Percentiles rank a stretch among this genome's conserved stretches.
Evolutionary conservation across 805 yeast species (phyloP).

Genomic region (Metschnikowia continentalis): DNA sequence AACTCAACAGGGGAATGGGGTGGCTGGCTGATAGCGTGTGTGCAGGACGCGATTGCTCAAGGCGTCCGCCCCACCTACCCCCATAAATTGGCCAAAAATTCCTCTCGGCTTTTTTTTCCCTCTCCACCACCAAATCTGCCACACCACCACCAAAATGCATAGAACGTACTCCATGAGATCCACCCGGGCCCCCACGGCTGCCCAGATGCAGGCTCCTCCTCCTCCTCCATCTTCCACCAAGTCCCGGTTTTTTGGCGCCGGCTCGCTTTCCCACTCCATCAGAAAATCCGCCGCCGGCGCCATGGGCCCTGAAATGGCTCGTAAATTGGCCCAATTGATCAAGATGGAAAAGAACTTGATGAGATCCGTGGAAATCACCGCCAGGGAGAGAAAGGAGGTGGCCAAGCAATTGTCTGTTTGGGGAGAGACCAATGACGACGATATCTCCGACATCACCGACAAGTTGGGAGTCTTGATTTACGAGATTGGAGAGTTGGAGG

Average conservation of each 20-base stretch:
- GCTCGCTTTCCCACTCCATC: slow-evolving; percentile 55
- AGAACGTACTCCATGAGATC: slow-evolving; percentile 97
- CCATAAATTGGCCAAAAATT: background rate
- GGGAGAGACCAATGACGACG: slow-evolving; percentile 88
- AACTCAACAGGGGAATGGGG: background rate
- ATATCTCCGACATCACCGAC: slow-evolving; percentile 81
- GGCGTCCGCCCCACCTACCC: slow-evolving; percentile 4
- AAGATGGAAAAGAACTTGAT: slow-evolving; percentile 80
- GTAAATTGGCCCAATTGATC: slow-evolving; percentile 68
- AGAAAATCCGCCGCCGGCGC: slow-evolving; percentile 74
- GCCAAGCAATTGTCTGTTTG: slow-evolving; percentile 79
- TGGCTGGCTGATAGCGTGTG: slow-evolving; percentile 7
- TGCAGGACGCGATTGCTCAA: slow-evolving; percentile 2
- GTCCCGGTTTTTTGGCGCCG: slow-evolving; percentile 86
- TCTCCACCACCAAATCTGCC: background rate
- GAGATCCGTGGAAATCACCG: slow-evolving; percentile 72
- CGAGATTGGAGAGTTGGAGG: slow-evolving; percentile 84
- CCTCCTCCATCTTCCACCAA: slow-evolving; percentile 94
- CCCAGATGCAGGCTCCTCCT: slow-evolving; percentile 89
- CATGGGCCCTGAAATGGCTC: slow-evolving; percentile 75
- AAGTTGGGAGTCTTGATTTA: slow-evolving; percentile 78
- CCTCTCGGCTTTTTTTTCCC: background rate
- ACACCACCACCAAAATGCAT: slow-evolving; percentile 60
- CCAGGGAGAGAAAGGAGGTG: slow-evolving; percentile 74
- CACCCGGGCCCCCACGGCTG: slow-evolving; percentile 94